Conservation (phyloP, 495 filamentous ascomycete species). For the Articulospora tetracladia region DNA sequence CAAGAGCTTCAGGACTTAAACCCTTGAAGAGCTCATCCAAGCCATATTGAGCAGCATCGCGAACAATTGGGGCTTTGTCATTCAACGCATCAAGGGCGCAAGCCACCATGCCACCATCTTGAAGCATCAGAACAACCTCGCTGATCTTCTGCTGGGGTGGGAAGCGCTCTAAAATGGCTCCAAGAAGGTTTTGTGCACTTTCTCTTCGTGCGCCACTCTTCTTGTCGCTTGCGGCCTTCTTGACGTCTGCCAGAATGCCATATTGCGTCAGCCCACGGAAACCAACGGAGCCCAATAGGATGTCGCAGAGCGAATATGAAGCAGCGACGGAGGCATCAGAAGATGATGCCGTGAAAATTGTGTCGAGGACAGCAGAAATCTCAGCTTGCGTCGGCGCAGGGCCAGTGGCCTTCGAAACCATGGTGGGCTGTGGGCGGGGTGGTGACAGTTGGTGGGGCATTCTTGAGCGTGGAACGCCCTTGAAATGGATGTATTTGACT, state of each 20-base stretch:
- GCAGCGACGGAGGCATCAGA: constrained; percentile 86
- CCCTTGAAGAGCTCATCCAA: constrained; percentile 81
- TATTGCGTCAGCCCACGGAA: constrained; percentile 70
- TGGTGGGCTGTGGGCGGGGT: constrained; percentile 53
- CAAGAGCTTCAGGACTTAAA: constrained; percentile 75
- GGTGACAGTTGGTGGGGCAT: constrained; percentile 68
- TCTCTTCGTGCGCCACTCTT: constrained; percentile 84
- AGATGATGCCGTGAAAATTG: constrained; percentile 73
- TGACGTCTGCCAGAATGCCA: constrained; percentile 65
- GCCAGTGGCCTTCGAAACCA: constrained; percentile 53
- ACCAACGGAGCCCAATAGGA: constrained; percentile 74
- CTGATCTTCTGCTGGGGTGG: constrained; percentile 71
- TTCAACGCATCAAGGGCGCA: constrained; percentile 79
- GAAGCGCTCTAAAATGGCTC: constrained; percentile 88
- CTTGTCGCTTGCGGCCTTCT: constrained; percentile 90
- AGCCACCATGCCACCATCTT: constrained; percentile 70
- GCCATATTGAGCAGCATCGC: constrained; percentile 90
- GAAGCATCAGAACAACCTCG: constrained; percentile 75
- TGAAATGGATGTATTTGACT: constrained; percentile 8
- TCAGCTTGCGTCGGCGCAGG: constrained; percentile 69
- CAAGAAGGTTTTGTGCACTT: constrained; percentile 91
- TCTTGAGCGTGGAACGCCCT: constrained; percentile 27
- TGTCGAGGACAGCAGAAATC: constrained; percentile 65
- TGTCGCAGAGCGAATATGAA: constrained; percentile 75
- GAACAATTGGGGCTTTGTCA: constrained; percentile 85